Evolutionary conservation across 2,329 filamentous ascomycete genomes (phyloP).

Genomic region (Cladosporium sp.): DNA sequence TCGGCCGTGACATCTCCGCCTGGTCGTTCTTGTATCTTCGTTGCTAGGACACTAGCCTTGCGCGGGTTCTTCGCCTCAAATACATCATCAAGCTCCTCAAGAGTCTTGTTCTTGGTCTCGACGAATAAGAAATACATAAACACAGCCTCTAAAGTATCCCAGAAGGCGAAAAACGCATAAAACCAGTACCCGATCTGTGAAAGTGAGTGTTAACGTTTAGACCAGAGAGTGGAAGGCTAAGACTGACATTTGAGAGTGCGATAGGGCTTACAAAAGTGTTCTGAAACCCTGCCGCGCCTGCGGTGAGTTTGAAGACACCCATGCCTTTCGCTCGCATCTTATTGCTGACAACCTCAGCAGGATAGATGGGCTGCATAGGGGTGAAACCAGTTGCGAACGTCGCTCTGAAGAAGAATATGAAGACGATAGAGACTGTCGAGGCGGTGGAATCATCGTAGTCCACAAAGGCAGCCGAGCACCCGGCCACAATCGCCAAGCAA

Average conservation of each 20-base stretch:
- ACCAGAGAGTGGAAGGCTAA: background rate
- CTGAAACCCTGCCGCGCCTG: constrained; percentile 38
- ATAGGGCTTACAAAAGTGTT: constrained; percentile 19
- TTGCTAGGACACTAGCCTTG: background rate
- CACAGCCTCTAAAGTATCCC: constrained; percentile 23
- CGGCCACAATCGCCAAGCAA: constrained; percentile 35
- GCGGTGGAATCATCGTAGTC: constrained; percentile 16
- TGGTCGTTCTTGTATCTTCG: background rate
- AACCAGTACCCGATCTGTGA: constrained; percentile 8
- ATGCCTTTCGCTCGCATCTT: constrained; percentile 38
- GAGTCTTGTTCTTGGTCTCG: constrained; percentile 28
- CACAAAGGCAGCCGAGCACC: constrained; percentile 7
- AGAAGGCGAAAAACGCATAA: constrained; percentile 17
- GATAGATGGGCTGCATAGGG: constrained; percentile 25
- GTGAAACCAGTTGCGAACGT: constrained; percentile 25
- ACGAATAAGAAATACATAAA: constrained; percentile 26
- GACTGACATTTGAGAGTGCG: constrained; percentile 7
- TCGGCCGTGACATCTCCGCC: no score
- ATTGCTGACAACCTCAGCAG: constrained; percentile 39
- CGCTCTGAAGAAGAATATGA: constrained; percentile 15
- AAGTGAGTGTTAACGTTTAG: background rate
- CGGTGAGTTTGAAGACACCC: constrained; percentile 37
- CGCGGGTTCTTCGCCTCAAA: constrained; percentile 25
- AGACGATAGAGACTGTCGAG: constrained; percentile 11
- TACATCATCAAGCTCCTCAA: constrained; percentile 30